Evolutionary conservation across 129 eudicot species (phyloP), one percentile per base, ranked within the genome.

Genomic region (Artemisia tridentata): DNA sequence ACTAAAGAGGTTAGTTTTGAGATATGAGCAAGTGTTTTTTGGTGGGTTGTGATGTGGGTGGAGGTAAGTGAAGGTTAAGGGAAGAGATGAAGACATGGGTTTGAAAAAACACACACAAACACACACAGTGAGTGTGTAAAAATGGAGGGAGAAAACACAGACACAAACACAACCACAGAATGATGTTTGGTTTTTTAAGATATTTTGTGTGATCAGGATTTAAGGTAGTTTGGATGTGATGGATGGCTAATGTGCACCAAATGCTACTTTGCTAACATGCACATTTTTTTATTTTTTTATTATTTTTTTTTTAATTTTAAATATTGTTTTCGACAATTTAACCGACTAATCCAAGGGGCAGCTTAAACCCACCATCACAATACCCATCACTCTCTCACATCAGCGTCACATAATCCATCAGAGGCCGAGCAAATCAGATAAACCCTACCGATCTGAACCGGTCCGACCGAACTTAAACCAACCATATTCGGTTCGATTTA

Each of bases 71-170:
- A 7, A 38, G 45, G 45, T 72, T 12, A 78, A 65, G 13, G 75
- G 76, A 12, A 80, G 65, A 64, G 83, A 80, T 20, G 80, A 77
- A 70, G 76, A 79, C 78, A 82, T 74, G 34, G 49, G 31, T 7
- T 61, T 72, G 5, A 59, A 62, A 55, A 51, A 31, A 62, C 23
- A 53, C 27, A 13, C 67, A 73, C 34, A 18, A 2, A 17, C 45
- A 60, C 47, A 60, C 56, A 14, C 18, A 50, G 19, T 62, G 56
- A n/a, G 43, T 34, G 49, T 3, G 27, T n/a, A 25, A 17, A 65
- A 53, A 29, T 55, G 54, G 65, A 54, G 63, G 74, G 74, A 69
- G 63, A 70, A 70, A 27, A 27, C 31, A 27, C 31, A 27, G 31
- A 14, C 47, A 34, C 43, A 34, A 7, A 34, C 45, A 38, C 41